Base-by-base conservation (phyloP, 768 basidiomycete species). In the Thelephora aurantiotincta region DNA sequence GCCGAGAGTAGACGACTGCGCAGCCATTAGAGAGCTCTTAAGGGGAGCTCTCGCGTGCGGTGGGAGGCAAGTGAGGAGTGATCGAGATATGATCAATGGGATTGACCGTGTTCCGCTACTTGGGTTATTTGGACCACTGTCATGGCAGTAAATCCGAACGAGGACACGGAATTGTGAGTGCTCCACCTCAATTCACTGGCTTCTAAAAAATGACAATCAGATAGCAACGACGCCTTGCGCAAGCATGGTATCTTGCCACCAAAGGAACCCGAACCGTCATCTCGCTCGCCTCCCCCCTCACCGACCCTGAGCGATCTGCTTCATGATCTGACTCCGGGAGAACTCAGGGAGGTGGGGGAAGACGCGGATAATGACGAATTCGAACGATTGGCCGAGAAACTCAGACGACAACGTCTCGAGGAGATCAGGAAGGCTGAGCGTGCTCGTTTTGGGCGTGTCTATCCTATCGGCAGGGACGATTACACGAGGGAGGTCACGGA, bases 401-500 rank as follows among this genome's bases (percentile, higher is more conserved):
- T 81, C 56, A 69, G 80, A 18, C 67, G 72, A 51, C 77, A 80
- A 58, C 72, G 82, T 33, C 54, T 90, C 12, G 72, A 68, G 11
- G 78, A 90, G 53, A 72, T 87, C 55, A 69, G 67, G 48, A 67
- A 65, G 47, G 70, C 73, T 43, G 68, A 76, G 49, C 73, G 68
- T 48, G 79, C 79, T 18, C 73, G 79, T 51, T 97, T 90, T 58
- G 96, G 93, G 16, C 68, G 77, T 20, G 74, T 96, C 43, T 82
- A 86, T 59, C 90, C 91, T 0, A 93, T 99, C 50, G 78, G 82
- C 20, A 70, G 94, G 52, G 91, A 91, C 13, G 93, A 96, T 60
- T 99, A 97, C 63, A 94, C 86, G 35, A 72, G 83, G 42, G 92
- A 98, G 59, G 87, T 99, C 11, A 98, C 92, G 0, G 93, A 98